A percentile compares a stretch with the other conserved stretches of the same genome.
phyloP scores from a whole-genome alignment of 345 rosid genomes.

The Eucalyptus erythrocorys region DNA sequence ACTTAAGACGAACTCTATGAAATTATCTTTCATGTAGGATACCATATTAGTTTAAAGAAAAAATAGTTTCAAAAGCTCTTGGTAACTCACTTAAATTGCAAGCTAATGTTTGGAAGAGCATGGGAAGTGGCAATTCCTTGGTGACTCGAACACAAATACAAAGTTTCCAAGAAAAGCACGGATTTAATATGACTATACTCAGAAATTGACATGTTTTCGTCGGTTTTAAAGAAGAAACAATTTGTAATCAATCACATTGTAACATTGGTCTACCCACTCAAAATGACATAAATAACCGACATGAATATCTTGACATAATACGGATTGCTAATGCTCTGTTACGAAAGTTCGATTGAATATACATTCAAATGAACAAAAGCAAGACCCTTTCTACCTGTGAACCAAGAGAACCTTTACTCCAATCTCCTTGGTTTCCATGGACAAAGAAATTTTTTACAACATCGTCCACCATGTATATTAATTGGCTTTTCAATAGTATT shows the following conservation, averaged over 20 bases:
- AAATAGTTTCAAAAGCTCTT: background rate
- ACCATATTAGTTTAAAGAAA: background rate
- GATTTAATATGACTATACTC: background rate
- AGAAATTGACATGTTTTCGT: background rate
- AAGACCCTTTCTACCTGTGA: background rate
- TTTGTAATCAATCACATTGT: background rate
- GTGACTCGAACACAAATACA: background rate
- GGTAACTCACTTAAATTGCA: background rate
- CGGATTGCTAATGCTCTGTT: background rate
- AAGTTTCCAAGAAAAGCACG: background rate
- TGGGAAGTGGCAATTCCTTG: background rate
- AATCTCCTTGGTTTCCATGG: background rate
- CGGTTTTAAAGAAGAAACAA: background rate
- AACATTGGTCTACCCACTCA: background rate
- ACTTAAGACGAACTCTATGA: background rate
- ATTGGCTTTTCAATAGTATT: background rate
- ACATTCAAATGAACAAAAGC: background rate
- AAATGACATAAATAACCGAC: background rate
- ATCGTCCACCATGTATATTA: accelerated
- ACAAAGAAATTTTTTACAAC: background rate
- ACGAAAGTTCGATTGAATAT: background rate
- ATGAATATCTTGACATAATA: background rate
- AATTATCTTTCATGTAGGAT: background rate
- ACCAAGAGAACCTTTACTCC: background rate
- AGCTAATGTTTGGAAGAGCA: background rate